Conservation (phyloP, 2,329 filamentous ascomycete genomes). For the Fusarium sp. region DNA sequence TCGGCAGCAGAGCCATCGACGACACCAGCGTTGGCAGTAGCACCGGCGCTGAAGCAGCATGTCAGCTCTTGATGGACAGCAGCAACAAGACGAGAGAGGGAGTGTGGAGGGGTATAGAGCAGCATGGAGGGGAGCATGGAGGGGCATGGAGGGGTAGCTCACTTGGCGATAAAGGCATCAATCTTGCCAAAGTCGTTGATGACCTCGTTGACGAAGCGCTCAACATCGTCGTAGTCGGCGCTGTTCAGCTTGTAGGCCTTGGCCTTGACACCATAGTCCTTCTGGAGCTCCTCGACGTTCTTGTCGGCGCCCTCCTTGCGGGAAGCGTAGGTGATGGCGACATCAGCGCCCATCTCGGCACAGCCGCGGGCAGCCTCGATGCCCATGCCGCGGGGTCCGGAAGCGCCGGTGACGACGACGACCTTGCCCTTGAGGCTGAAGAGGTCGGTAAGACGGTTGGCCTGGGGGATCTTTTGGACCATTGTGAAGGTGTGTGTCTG, state of each 20-base stretch:
- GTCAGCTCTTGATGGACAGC: not conserved
- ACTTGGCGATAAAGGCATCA: slow-evolving; percentile 80
- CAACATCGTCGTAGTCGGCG: slow-evolving; percentile 60
- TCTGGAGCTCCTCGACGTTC: slow-evolving; percentile 70
- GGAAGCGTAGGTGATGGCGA: slow-evolving; percentile 77
- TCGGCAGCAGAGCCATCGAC: slow-evolving; percentile 73
- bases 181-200: slow-evolving; percentile 77
- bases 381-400: slow-evolving; percentile 75
- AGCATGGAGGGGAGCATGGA: too few species aligned
- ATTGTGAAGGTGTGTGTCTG: slow-evolving; percentile 48
- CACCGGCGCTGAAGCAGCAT: slow-evolving; percentile 59
- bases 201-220: slow-evolving; percentile 68
- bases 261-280: slow-evolving; percentile 73
- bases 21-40: slow-evolving; percentile 73
- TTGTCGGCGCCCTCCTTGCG: slow-evolving; percentile 73
- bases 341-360: slow-evolving; percentile 75
- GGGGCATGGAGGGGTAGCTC: slow-evolving; percentile 49
- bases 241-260: slow-evolving; percentile 69
- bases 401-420: slow-evolving; percentile 75
- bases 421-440: slow-evolving; percentile 79
- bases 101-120: too few species aligned
- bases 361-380: slow-evolving; percentile 74
- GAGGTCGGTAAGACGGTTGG: slow-evolving; percentile 68
- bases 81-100: too few species aligned
- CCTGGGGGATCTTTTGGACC: slow-evolving; percentile 66